Percentiles rank a stretch among this genome's conserved stretches.
These are phyloP conservation scores for Fraxinus xanthoxyloides DNA, from an alignment of 305 asterid species.

Conservation along the genomic window DNA sequence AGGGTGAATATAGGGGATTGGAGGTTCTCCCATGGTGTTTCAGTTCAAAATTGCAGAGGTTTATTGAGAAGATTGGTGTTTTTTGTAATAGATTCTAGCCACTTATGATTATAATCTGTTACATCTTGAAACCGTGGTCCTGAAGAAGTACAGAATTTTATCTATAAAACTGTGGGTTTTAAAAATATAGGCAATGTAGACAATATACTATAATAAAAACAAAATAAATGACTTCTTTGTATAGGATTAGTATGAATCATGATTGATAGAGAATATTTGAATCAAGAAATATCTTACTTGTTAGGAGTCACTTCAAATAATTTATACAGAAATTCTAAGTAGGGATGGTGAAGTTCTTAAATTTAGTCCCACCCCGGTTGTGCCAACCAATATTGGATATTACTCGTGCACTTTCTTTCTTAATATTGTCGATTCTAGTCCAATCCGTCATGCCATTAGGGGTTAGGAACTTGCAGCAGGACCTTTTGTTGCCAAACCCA, in stretches of 20 bases:
- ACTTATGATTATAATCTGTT: not conserved
- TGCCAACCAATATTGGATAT: no score
- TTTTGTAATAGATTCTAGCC: conserved; percentile 8
- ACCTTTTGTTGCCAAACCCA: no score
- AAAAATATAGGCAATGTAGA: not conserved
- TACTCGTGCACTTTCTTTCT: no score
- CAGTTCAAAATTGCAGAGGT: not conserved
- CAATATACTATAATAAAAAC: not conserved
- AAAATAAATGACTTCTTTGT: not conserved
- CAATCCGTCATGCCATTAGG: no score
- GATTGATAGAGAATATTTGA: no score
- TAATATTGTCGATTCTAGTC: no score
- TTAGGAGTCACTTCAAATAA: no score
- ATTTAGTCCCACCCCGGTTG: no score
- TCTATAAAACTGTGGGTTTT: not conserved
- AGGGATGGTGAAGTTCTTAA: no score
- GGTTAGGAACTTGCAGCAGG: no score
- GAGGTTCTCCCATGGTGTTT: conserved; percentile 34
- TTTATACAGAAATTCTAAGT: no score
- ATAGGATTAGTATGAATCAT: not conserved
- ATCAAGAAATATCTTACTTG: no score
- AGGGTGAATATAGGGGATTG: conserved; percentile 13
- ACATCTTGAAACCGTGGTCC: conserved; percentile 24
- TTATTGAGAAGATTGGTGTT: conserved; percentile 1
- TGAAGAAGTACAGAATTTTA: not conserved